Percentiles rank a stretch among this genome's conserved stretches.
phyloP scores from a whole-genome alignment of 1,139 yeast genomes.

The Candida glucosophila region DNA sequence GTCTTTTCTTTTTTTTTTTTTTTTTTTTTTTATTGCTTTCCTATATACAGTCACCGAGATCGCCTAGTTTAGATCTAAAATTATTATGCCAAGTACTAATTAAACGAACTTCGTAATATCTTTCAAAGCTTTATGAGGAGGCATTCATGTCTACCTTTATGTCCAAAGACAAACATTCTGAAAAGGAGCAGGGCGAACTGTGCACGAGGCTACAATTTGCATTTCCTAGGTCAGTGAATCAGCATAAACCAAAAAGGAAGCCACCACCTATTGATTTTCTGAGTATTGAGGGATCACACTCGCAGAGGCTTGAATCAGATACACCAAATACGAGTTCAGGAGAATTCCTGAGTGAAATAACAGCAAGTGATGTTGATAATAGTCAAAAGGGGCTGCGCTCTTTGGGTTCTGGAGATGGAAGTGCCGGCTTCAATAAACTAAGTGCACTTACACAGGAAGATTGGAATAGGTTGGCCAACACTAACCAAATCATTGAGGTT shows the following conservation, averaged over 20 bases:
- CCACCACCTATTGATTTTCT: slow-evolving; percentile 39
- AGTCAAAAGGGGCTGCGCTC: neutral
- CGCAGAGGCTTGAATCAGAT: slow-evolving; percentile 6
- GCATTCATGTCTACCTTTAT: no score
- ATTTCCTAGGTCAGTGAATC: slow-evolving; percentile 1
- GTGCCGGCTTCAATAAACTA: slow-evolving; percentile 15
- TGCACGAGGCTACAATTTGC: no score
- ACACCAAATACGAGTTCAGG: slow-evolving; percentile 3
- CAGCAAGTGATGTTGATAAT: slow-evolving; percentile 1
- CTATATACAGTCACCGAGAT: no score
- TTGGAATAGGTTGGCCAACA: slow-evolving; percentile 61
- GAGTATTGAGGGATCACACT: slow-evolving; percentile 24
- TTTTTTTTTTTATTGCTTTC: no score
- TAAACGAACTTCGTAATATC: no score
- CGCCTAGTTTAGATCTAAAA: no score
- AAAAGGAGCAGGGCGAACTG: no score
- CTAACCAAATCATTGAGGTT: slow-evolving; percentile 51
- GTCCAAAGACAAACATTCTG: no score
- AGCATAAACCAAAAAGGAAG: slow-evolving; percentile 19
- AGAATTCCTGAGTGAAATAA: slow-evolving; percentile 1
- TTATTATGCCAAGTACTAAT: no score
- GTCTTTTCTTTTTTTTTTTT: no score
- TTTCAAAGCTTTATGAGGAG: no score
- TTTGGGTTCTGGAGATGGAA: neutral
- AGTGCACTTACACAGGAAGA: slow-evolving; percentile 64